Evolutionary conservation across 176 grass and related monocot species (phyloP).

Genomic region (Alloteropsis semialata): DNA sequence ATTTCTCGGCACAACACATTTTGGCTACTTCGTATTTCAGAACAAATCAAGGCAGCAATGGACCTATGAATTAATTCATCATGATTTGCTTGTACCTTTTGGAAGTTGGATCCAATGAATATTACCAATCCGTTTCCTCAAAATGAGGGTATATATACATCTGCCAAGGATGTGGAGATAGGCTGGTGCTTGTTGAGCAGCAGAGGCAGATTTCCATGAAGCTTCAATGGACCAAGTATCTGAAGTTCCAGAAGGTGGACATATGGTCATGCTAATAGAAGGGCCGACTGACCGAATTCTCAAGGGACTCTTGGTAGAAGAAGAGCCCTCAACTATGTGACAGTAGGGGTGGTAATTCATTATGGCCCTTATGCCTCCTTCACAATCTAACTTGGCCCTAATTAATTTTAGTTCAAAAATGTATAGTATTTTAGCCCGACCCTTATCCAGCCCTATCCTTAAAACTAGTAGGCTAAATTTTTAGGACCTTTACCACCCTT

Average conservation of each 20-base stretch:
- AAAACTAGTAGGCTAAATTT: too few species aligned
- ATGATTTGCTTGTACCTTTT: conserved; percentile 63
- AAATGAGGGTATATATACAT: conserved; percentile 59
- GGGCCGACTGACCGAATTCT: conserved; percentile 50
- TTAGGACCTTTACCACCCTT: too few species aligned
- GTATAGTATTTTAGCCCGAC: too few species aligned
- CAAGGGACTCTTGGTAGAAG: conserved; percentile 47
- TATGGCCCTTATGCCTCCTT: too few species aligned
- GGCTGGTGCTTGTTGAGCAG: conserved; percentile 51
- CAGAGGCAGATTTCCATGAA: conserved; percentile 58
- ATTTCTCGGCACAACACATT: neutral
- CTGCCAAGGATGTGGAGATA: conserved; percentile 66
- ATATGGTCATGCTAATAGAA: conserved; percentile 53
- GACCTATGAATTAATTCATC: conserved; percentile 56
- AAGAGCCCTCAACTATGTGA: conserved; percentile 35
- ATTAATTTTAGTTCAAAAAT: too few species aligned
- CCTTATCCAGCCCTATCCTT: too few species aligned
- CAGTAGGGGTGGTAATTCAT: too few species aligned
- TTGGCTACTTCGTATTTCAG: conserved; percentile 37
- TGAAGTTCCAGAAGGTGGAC: conserved; percentile 52
- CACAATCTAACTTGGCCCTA: too few species aligned
- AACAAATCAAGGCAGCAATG: conserved; percentile 71
- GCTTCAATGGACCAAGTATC: conserved; percentile 63
- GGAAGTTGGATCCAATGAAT: conserved; percentile 68
- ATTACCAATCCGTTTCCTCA: conserved; percentile 51